These are phyloP conservation scores for Mycosarcoma maydis DNA, from an alignment of 1,284 basidiomycete species.

Conservation along the genomic window DNA sequence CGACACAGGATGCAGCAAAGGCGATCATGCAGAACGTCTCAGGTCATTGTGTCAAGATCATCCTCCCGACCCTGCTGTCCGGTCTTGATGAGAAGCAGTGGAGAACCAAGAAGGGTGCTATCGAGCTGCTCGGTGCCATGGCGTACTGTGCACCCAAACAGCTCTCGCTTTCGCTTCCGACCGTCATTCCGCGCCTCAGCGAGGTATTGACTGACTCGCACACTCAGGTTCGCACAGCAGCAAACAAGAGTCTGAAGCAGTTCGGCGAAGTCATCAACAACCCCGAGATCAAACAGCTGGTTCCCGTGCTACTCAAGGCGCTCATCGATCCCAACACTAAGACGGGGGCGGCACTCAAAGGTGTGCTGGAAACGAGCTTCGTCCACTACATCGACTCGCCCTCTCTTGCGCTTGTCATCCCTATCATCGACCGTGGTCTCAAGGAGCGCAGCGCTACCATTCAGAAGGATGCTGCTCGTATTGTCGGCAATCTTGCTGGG, in stretches of 20 bases:
- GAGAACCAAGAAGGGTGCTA: conserved; percentile 97
- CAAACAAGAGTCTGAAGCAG: conserved; percentile 94
- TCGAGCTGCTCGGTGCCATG: conserved; percentile 98
- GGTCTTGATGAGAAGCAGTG: conserved; percentile 98
- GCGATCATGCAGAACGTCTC: conserved; percentile 92
- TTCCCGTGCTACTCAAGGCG: conserved; percentile 91
- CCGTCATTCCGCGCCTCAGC: conserved; percentile 93
- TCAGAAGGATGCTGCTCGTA: conserved; percentile 95
- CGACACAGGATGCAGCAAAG: conserved; percentile 89
- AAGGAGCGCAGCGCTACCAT: conserved; percentile 90
- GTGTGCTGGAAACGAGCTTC: conserved; percentile 91
- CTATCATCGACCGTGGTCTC: conserved; percentile 92
- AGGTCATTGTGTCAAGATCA: conserved; percentile 79
- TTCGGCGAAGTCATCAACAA: conserved; percentile 80
- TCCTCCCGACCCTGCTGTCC: conserved; percentile 86
- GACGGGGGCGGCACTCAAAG: conserved; percentile 83
- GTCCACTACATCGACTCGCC: conserved; percentile 99
- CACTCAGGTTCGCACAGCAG: conserved; percentile 90
- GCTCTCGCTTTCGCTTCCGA: conserved; percentile 91
- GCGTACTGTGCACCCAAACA: conserved; percentile 97
- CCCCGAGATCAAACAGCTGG: conserved; percentile 86
- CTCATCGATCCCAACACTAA: conserved; percentile 91
- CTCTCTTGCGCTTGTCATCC: conserved; percentile 93
- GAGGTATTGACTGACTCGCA: conserved; percentile 97
- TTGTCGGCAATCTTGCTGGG: conserved; percentile 90